Evolutionary conservation across 495 filamentous ascomycete species (phyloP).

Genomic region (Cenococcum geophilum): DNA sequence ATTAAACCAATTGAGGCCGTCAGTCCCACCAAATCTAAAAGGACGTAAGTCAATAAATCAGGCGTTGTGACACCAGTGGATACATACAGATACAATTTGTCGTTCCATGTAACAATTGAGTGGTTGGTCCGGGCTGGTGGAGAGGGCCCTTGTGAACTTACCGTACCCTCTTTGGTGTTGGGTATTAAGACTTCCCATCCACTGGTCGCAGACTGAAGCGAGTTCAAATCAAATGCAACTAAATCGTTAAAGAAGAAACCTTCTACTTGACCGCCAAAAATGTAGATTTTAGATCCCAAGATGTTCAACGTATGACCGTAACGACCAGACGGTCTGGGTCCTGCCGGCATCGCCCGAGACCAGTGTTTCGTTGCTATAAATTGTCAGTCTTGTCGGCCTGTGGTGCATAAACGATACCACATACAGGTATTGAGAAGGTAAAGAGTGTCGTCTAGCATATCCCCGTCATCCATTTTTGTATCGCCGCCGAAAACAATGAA

Average conservation of each 20-base stretch:
- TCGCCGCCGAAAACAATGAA: constrained; percentile 99
- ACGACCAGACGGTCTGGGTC: constrained; percentile 75
- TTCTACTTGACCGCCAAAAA: constrained; percentile 97
- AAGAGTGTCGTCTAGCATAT: constrained; percentile 87
- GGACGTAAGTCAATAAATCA: constrained; percentile 13
- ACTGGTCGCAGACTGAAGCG: constrained; percentile 78
- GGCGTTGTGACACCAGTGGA: neutral
- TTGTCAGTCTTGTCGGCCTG: neutral
- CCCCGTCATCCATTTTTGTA: constrained; percentile 89
- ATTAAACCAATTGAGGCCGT: constrained; percentile 93
- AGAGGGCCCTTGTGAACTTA: constrained; percentile 36
- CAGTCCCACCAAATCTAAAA: constrained; percentile 86
- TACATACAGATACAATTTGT: constrained; percentile 85
- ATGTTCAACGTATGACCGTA: constrained; percentile 98
- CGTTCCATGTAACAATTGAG: constrained; percentile 82
- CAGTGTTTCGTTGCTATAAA: constrained; percentile 86
- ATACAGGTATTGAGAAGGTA: constrained; percentile 97
- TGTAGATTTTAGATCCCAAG: constrained; percentile 88
- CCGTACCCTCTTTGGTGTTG: constrained; percentile 63
- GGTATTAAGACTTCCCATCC: constrained; percentile 87
- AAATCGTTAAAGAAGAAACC: constrained; percentile 97
- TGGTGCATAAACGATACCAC: constrained; percentile 31
- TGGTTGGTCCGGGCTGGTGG: constrained; percentile 97
- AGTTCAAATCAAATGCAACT: constrained; percentile 93
- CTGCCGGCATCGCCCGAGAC: constrained; percentile 84